Evolutionary conservation across 306 rosid genomes (phyloP).

Genomic region (Psophocarpus tetragonolobus): DNA sequence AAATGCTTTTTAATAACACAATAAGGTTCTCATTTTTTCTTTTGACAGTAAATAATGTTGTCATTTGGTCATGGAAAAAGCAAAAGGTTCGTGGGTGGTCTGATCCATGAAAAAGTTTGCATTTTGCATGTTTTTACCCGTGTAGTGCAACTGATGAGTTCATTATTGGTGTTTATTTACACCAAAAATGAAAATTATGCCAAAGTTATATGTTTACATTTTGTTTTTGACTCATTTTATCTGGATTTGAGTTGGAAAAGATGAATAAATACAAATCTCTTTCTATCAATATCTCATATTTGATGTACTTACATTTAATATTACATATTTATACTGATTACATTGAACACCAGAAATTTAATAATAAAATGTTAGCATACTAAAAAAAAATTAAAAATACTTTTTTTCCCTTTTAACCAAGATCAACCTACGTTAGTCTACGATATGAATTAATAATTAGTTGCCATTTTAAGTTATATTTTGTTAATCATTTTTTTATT

Average conservation of each 20-base stretch:
- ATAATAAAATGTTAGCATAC: background rate
- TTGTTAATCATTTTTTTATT: too few relatives aligned
- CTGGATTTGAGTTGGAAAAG: background rate
- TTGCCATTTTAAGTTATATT: background rate
- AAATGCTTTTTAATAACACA: background rate
- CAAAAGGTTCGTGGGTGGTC: background rate
- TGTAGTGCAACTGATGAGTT: background rate
- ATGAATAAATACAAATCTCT: background rate
- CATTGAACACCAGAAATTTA: too few relatives aligned
- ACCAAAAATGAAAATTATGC: background rate
- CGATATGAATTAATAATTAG: background rate
- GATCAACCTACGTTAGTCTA: too few relatives aligned
- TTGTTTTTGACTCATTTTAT: background rate
- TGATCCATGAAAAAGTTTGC: background rate
- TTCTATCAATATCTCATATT: too few relatives aligned
- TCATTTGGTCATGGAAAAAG: background rate
- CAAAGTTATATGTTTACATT: background rate
- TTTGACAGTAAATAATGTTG: background rate
- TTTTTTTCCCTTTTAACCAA: background rate
- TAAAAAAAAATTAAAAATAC: too few relatives aligned
- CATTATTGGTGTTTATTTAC: background rate
- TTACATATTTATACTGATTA: too few relatives aligned
- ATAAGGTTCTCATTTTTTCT: background rate
- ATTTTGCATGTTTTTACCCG: background rate
- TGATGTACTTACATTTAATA: too few relatives aligned